Base-by-base conservation (phyloP, 2,329 filamentous ascomycete species). In the Mollisia scopiformis region DNA sequence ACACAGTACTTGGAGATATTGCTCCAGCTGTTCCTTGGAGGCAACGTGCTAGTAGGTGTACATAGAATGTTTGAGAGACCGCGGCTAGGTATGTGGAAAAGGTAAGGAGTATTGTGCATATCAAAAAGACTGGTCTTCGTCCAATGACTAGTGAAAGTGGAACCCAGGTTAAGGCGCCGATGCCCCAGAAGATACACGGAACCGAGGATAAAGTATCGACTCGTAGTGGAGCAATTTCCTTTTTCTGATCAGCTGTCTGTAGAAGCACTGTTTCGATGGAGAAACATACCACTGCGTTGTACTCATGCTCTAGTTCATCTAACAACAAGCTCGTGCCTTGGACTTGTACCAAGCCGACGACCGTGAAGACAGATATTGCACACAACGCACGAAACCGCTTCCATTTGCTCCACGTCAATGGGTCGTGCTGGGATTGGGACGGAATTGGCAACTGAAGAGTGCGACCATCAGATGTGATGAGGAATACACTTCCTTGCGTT, bases 91-190 rank as follows among this genome's bases (percentile, higher is more conserved):
- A 25, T 0, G 67, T 72, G 1, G 72, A 69, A 37, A 16, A 8
- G 3, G 72, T 21, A 6, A 73, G 57, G 25, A 72, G 67, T 23
- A 75, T 43, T 1, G 11, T 0, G 73, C 61, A 19, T 69, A 73
- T 1, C 74, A 78, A 58, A 13, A 77, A 71, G 0, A 74, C 72
- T 0, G 75, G 76, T 10, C 77, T 69, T 23, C 76, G 69, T 2
- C 77, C 77, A 39, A 78, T 57, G 0, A 73, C 74, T 8, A 77
- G 64, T 3, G 74, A 74, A 3, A 77, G 47, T 2, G 75, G 75
- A 6, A 77, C 72, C 74, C 74, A 78, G 5, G 76, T 41, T 19
- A 77, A 67, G 28, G 71, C 71, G 1, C 76, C 76, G 5, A 76
- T 55, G 6, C 73, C 75, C 67, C 74, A 72, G 39, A 43, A 43